Percentiles rank a stretch among this genome's conserved stretches.
Evolutionary conservation across 176 grass and related monocot genomes (phyloP).

Genomic region (Oryza rufipogon): DNA sequence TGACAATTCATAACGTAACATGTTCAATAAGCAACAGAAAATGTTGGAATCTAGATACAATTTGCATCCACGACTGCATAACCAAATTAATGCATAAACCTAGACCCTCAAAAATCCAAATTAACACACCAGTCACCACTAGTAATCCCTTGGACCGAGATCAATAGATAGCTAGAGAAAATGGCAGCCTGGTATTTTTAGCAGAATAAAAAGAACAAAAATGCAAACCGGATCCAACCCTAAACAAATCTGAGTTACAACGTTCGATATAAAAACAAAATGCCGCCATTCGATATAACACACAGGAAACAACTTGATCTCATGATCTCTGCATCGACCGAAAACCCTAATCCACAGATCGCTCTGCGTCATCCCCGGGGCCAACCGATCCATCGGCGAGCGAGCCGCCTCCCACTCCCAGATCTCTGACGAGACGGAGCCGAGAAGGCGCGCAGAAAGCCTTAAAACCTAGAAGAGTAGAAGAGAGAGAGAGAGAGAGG

Average conservation of each 20-base stretch:
- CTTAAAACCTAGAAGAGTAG: no score
- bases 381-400: not conserved
- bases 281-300: not conserved
- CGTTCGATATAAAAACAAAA: not conserved
- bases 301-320: slow-evolving; percentile 33
- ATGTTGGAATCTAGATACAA: not conserved
- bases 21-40: slow-evolving; percentile 24
- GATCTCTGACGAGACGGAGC: not conserved
- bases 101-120: not conserved
- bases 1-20: slow-evolving; percentile 23
- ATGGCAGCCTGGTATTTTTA: not conserved
- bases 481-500: no score
- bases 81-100: not conserved
- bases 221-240: not conserved
- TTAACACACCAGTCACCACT: not conserved
- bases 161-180: slow-evolving; percentile 24
- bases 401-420: not conserved
- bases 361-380: no score
- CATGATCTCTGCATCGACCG: not conserved
- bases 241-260: not conserved
- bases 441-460: no score
- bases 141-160: not conserved
- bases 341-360: slow-evolving; percentile 26
- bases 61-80: not conserved
- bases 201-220: not conserved